A percentile compares a stretch with the other conserved stretches of the same genome.
Conservation (phyloP, 768 basidiomycete genomes). For the Calocera cornea region DNA sequence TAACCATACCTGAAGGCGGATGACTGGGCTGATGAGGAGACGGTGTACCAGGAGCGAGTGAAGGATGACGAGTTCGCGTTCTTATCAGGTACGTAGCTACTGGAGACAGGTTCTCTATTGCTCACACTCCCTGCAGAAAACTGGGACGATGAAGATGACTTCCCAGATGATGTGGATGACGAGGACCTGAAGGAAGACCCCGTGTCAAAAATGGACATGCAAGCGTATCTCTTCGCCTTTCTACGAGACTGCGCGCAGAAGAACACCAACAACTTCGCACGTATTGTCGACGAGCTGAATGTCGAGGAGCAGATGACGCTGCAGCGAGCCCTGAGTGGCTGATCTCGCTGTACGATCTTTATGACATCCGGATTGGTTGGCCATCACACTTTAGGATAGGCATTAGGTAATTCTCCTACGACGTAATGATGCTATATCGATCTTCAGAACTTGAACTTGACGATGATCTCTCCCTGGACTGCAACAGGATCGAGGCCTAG, state of each 20-base stretch:
- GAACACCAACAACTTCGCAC: constrained; percentile 50
- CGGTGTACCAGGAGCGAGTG: constrained; percentile 33
- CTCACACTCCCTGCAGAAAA: constrained; percentile 58
- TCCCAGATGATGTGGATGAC: constrained; percentile 59
- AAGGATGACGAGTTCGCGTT: constrained; percentile 70
- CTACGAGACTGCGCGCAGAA: constrained; percentile 51
- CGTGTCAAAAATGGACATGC: constrained; percentile 73
- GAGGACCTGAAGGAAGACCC: constrained; percentile 82
- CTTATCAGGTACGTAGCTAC: constrained; percentile 38
- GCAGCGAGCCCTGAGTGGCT: background rate
- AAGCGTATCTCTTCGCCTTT: constrained; percentile 61
- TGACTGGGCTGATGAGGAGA: constrained; percentile 89
- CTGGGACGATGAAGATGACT: constrained; percentile 64
- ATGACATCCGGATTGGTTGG: background rate
- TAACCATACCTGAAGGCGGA: constrained; percentile 43
- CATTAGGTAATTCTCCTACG: background rate
- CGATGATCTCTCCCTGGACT: constrained; percentile 81
- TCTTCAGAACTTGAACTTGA: no score
- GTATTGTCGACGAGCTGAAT: constrained; percentile 48
- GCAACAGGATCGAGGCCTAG: constrained; percentile 64
- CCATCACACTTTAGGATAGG: background rate
- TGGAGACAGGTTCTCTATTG: constrained; percentile 34
- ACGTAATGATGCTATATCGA: no score
- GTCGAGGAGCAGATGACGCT: constrained; percentile 62
- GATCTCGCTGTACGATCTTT: background rate